Conservation (phyloP, 1,284 basidiomycete genomes). For the Meira nashicola region DNA sequence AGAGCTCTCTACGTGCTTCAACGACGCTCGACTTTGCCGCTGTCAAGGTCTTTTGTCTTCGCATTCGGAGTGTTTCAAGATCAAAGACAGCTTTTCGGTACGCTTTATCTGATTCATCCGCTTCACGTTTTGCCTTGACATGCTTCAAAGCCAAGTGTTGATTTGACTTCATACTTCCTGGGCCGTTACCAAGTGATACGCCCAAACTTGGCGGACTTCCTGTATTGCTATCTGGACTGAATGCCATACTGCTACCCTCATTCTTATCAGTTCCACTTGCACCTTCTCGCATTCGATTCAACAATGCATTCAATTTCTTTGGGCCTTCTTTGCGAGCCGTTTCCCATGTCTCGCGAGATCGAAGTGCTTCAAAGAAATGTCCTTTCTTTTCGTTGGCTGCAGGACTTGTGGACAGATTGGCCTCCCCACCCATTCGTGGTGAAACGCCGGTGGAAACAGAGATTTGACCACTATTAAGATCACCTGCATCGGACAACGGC, state of each 20-base stretch:
- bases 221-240: background rate
- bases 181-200: conserved; percentile 18
- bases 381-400: conserved; percentile 4
- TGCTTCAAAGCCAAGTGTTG: conserved; percentile 41
- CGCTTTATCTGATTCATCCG: conserved; percentile 67
- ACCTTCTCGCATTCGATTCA: conserved; percentile 46
- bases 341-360: conserved; percentile 46
- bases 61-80: conserved; percentile 77
- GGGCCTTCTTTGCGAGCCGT: conserved; percentile 44
- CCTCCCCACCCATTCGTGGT: background rate
- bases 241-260: background rate
- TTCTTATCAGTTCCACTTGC: background rate
- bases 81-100: conserved; percentile 88
- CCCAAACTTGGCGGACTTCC: conserved; percentile 11
- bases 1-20: conserved; percentile 71
- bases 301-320: conserved; percentile 45
- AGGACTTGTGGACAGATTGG: background rate
- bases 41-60: conserved; percentile 74
- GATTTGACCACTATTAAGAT: too few relatives aligned
- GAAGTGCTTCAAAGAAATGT: conserved; percentile 39
- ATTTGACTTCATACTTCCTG: conserved; percentile 19
- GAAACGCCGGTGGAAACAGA: background rate
- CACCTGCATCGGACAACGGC: background rate
- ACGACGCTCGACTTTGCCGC: conserved; percentile 79
- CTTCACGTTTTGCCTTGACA: conserved; percentile 42